Conservation (phyloP, 306 rosid species). For the Cajanus cajan region DNA sequence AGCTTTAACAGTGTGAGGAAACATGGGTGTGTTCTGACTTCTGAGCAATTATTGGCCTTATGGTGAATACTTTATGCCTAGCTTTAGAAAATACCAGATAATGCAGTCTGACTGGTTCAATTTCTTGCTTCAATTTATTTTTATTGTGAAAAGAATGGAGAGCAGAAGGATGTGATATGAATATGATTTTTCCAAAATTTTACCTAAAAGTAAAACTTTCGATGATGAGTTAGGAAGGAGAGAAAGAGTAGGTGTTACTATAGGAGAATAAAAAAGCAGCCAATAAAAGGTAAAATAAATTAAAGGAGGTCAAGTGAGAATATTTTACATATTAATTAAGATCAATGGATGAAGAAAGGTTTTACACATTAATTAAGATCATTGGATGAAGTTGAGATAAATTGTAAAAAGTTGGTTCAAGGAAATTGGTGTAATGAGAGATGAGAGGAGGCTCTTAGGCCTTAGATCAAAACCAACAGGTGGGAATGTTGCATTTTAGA, state of each 20-base stretch:
- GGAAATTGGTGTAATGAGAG: background rate
- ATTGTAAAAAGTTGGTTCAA: background rate
- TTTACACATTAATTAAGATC: too few relatives aligned
- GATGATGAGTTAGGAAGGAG: background rate
- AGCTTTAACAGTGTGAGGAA: too few relatives aligned
- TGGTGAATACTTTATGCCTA: too few relatives aligned
- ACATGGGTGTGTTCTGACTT: too few relatives aligned
- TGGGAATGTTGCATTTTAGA: too few relatives aligned
- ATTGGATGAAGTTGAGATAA: background rate
- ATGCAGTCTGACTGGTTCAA: too few relatives aligned
- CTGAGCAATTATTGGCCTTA: too few relatives aligned
- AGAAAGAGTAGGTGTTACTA: background rate
- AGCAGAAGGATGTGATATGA: background rate
- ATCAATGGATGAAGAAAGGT: background rate
- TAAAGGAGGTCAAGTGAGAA: background rate
- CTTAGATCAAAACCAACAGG: background rate
- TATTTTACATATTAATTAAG: too few relatives aligned
- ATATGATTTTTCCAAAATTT: background rate
- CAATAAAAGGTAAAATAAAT: background rate
- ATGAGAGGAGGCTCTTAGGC: background rate
- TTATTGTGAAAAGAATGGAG: background rate
- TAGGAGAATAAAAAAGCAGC: background rate
- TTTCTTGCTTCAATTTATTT: background rate
- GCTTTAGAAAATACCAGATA: too few relatives aligned
- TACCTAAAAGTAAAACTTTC: background rate